Evolutionary conservation across 768 basidiomycete species (phyloP).

Genomic region (Symmetrospora coprosmae): DNA sequence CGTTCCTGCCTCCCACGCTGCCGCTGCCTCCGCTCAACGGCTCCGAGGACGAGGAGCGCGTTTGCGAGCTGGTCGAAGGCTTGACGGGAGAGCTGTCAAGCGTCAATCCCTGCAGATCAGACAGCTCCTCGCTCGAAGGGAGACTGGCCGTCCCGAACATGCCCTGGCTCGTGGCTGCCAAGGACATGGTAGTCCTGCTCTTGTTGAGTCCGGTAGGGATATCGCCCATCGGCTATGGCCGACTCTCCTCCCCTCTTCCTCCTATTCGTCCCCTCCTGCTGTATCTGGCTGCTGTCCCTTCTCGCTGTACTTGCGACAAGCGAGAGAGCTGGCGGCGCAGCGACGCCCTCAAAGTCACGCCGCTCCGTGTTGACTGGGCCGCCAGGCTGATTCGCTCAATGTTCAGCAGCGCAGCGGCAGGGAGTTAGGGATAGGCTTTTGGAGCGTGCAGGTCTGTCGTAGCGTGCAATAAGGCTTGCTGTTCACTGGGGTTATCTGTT

Average conservation of each 20-base stretch:
- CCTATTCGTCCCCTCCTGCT: not conserved
- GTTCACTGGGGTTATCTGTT: too few species aligned
- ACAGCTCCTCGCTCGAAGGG: not conserved
- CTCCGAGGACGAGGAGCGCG: slow-evolving; percentile 16
- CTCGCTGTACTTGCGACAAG: not conserved
- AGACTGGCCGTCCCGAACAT: not conserved
- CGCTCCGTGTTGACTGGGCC: too few species aligned
- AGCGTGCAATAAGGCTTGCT: too few species aligned
- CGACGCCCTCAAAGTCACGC: slow-evolving; percentile 13
- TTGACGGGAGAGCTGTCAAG: slow-evolving; percentile 16
- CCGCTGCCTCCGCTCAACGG: not conserved
- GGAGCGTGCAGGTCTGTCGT: too few species aligned
- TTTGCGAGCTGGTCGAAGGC: slow-evolving; percentile 16
- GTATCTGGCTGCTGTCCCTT: not conserved
- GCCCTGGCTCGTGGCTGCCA: too few species aligned
- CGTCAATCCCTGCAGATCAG: slow-evolving; percentile 8
- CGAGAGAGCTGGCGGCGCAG: too few species aligned
- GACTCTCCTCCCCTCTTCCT: not conserved
- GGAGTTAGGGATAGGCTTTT: too few species aligned
- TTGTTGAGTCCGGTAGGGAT: too few species aligned
- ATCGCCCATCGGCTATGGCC: not conserved
- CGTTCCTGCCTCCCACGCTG: too few species aligned
- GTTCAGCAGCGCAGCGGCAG: too few species aligned
- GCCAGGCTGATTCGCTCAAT: too few species aligned
- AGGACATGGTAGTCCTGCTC: too few species aligned